phyloP scores from a whole-genome alignment of 2,329 filamentous ascomycete genomes.

The Fusarium tuaranense region DNA sequence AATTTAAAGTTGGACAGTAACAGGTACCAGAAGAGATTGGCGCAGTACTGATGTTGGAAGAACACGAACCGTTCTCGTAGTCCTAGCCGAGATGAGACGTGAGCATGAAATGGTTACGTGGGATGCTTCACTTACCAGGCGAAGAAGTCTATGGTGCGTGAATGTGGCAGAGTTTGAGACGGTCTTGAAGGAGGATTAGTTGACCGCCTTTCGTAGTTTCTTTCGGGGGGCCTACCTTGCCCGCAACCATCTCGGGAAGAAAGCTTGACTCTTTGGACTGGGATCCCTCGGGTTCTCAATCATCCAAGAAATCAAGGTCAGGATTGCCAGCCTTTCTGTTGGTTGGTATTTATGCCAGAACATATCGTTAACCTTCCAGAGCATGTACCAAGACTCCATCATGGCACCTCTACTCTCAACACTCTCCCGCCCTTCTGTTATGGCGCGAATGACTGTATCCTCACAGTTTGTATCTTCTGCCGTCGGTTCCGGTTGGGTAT shows the following conservation, averaged over 20 bases:
- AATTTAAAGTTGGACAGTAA: neutral
- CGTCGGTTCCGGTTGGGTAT: neutral
- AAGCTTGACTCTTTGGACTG: neutral
- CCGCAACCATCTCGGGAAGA: neutral
- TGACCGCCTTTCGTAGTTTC: no score
- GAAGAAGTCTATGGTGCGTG: neutral
- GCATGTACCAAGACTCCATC: neutral
- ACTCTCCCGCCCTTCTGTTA: neutral
- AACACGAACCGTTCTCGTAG: neutral
- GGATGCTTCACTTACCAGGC: neutral
- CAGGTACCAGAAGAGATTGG: neutral
- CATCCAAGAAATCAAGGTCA: neutral
- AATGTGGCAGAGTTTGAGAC: neutral
- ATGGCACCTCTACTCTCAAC: neutral
- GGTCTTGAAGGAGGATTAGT: neutral
- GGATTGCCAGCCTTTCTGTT: neutral
- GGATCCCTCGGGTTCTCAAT: neutral
- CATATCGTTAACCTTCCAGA: neutral
- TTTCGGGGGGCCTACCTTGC: neutral
- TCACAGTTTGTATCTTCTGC: neutral
- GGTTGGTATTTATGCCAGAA: neutral
- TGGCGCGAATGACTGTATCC: neutral
- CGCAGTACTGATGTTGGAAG: neutral
- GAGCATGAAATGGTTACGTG: neutral
- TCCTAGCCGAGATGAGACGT: neutral